Evolutionary conservation across 495 filamentous ascomycete species (phyloP).

Genomic region (Penicillium canescens): DNA sequence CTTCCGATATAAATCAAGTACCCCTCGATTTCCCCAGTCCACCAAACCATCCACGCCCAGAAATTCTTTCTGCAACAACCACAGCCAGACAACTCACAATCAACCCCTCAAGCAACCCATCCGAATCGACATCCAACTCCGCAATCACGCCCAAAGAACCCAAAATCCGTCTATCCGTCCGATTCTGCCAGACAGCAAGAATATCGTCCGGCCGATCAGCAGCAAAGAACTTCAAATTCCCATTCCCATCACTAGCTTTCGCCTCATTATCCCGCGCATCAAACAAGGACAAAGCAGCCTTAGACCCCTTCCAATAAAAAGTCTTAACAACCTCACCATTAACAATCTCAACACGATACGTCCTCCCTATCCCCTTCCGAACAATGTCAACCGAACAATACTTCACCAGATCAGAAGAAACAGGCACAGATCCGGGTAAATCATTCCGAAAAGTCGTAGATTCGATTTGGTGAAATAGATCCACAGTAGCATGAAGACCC

Average conservation of each 20-base stretch:
- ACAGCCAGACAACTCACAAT: conserved; percentile 7
- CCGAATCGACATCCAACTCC: not conserved
- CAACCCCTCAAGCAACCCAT: conserved; percentile 3
- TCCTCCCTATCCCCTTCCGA: conserved; percentile 5
- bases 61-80: conserved; percentile 10
- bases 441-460: not conserved
- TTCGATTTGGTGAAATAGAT: not conserved
- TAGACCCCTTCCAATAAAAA: conserved; percentile 7
- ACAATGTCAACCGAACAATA: not conserved
- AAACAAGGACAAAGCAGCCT: conserved; percentile 1
- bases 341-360: conserved; percentile 1
- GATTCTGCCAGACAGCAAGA: conserved; percentile 6
- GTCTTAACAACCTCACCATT: not conserved
- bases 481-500: not conserved
- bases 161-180: conserved; percentile 2
- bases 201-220: conserved; percentile 3
- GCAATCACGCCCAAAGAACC: conserved; percentile 2
- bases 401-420: not conserved
- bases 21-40: conserved; percentile 4
- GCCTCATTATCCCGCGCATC: not conserved
- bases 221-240: conserved; percentile 5
- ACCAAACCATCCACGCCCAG: conserved; percentile 9
- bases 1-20: not conserved
- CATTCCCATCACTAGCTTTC: not conserved
- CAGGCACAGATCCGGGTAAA: not conserved